These are phyloP conservation scores for Lignosus rhinocerotis DNA, from an alignment of 1,284 basidiomycete species.

Conservation along the genomic window DNA sequence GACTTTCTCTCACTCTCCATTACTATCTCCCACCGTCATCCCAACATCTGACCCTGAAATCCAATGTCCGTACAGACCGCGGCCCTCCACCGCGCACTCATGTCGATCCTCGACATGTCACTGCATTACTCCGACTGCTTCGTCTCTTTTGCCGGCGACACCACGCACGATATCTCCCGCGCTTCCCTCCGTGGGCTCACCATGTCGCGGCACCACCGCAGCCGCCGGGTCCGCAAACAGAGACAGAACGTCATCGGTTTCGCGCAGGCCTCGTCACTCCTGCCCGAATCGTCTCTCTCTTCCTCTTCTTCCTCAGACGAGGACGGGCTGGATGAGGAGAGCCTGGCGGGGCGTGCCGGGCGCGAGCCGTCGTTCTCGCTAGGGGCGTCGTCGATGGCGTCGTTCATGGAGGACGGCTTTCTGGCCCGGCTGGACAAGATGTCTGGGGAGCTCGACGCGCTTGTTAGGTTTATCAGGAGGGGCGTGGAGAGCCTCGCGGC, in stretches of 20 bases:
- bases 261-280: conserved; percentile 34
- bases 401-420: conserved; percentile 46
- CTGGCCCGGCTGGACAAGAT: conserved; percentile 58
- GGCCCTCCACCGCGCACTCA: conserved; percentile 61
- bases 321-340: conserved; percentile 29
- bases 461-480: conserved; percentile 67
- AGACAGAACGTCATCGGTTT: conserved; percentile 65
- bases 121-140: conserved; percentile 69
- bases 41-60: background rate
- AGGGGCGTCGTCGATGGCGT: conserved; percentile 35
- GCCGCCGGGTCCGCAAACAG: conserved; percentile 53
- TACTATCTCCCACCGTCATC: background rate
- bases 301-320: conserved; percentile 38
- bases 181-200: conserved; percentile 41
- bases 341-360: conserved; percentile 25
- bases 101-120: conserved; percentile 73
- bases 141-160: conserved; percentile 57
- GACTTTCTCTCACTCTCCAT: background rate
- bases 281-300: conserved; percentile 25
- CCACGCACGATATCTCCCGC: conserved; percentile 58
- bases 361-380: conserved; percentile 48
- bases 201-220: conserved; percentile 56
- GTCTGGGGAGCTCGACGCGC: conserved; percentile 64
- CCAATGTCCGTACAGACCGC: conserved; percentile 45
- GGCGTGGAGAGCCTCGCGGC: conserved; percentile 65